A percentile compares a stretch with the other conserved stretches of the same genome.
Evolutionary conservation across 2,329 filamentous ascomycete species (phyloP).

Genomic region (Epichloe gansuensis): DNA sequence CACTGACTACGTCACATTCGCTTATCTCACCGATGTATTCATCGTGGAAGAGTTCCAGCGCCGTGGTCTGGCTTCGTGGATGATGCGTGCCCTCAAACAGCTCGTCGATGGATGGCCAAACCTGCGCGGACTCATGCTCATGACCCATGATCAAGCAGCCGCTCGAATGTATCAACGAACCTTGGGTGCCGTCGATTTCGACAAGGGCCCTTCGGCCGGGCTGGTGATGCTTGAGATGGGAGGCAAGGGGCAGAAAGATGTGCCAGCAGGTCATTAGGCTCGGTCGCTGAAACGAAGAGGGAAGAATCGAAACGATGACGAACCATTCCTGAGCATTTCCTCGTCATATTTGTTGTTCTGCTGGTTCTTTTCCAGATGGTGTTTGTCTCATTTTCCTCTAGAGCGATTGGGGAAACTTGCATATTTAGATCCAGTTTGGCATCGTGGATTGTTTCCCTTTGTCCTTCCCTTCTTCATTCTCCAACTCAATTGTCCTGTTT

Average conservation of each 20-base stretch:
- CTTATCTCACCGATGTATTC: conserved; percentile 58
- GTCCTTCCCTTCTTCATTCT: not conserved
- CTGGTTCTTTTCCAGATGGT: not conserved
- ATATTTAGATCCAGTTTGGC: not conserved
- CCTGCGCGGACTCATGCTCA: conserved; percentile 46
- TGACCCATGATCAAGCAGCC: conserved; percentile 31
- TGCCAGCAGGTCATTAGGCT: conserved; percentile 19
- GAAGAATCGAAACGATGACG: not conserved
- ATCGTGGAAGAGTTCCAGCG: conserved; percentile 47
- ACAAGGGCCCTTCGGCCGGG: conserved; percentile 28
- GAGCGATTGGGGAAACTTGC: not conserved
- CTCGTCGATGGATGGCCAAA: conserved; percentile 42
- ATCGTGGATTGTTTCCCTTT: not conserved
- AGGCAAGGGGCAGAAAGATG: conserved; percentile 23
- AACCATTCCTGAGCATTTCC: not conserved
- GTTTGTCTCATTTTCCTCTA: not conserved
- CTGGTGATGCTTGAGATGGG: conserved; percentile 30
- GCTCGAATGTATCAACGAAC: conserved; percentile 35
- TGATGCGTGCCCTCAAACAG: conserved; percentile 49
- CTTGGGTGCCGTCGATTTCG: conserved; percentile 32
- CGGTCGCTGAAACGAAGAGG: not conserved
- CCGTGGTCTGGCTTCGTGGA: conserved; percentile 51
- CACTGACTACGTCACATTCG: conserved; percentile 58
- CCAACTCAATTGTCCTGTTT: not conserved
- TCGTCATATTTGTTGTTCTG: not conserved